phyloP scores from a whole-genome alignment of 495 filamentous ascomycete genomes.

The Neurospora sublineolata region DNA sequence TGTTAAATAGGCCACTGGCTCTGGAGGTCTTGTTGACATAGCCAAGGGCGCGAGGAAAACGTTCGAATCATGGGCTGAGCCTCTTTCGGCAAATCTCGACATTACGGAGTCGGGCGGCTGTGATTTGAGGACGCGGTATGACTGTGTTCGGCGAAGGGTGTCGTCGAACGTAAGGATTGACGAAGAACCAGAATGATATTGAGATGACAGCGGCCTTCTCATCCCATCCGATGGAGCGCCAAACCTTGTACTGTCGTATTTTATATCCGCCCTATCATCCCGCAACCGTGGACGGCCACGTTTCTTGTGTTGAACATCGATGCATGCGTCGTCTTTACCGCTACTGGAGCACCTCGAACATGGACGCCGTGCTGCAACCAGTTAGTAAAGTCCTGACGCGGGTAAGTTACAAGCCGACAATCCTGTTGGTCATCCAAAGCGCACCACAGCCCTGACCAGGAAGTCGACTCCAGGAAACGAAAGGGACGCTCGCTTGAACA shows the following conservation, averaged over 20 bases:
- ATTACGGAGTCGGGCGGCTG: conserved; percentile 36
- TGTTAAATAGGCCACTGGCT: conserved; percentile 43
- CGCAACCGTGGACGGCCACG: conserved; percentile 82
- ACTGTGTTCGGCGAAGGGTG: conserved; percentile 36
- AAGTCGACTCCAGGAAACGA: background rate
- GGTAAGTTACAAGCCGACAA: background rate
- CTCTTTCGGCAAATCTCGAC: conserved; percentile 37
- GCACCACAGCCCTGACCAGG: background rate
- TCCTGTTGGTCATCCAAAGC: background rate
- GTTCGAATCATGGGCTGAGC: conserved; percentile 31
- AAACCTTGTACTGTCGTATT: conserved; percentile 41
- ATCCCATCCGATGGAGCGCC: conserved; percentile 31
- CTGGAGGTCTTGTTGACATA: conserved; percentile 28
- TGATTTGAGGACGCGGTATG: conserved; percentile 50
- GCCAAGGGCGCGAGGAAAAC: conserved; percentile 35
- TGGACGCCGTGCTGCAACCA: conserved; percentile 44
- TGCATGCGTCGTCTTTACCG: conserved; percentile 70
- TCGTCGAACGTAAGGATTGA: conserved; percentile 32
- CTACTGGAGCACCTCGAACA: conserved; percentile 50
- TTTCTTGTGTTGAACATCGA: conserved; percentile 95
- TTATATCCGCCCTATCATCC: conserved; percentile 53
- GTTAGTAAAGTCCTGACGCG: conserved; percentile 10
- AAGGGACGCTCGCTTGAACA: background rate
- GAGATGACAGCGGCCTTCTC: conserved; percentile 34
- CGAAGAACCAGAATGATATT: conserved; percentile 27